Evolutionary conservation across 192 early-diverging fungal genomes (phyloP).

Genomic region (Coemansia sp.): DNA sequence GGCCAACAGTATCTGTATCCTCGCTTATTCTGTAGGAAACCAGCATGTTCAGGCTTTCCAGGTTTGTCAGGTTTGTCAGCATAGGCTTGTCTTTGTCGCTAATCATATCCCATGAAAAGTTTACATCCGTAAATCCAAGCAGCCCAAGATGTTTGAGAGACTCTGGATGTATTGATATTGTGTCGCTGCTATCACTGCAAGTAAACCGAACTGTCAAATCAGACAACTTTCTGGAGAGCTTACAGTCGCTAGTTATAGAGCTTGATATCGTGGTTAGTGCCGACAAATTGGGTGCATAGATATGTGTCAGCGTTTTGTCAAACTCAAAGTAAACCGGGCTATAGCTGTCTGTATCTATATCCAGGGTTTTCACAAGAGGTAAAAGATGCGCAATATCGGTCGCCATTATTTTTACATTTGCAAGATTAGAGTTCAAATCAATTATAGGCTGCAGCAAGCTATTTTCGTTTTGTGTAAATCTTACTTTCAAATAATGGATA

Average conservation of each 20-base stretch:
- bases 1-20: not conserved
- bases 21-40: not conserved
- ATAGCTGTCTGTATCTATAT: not conserved
- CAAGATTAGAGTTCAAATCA: not conserved
- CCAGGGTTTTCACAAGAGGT: not conserved
- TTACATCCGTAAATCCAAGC: not conserved
- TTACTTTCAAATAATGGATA: not conserved
- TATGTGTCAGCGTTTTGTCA: not conserved
- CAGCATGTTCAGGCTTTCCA: not conserved
- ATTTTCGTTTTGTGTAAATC: not conserved
- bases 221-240: not conserved
- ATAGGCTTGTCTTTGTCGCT: not conserved
- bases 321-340: not conserved
- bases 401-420: not conserved
- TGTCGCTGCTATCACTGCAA: not conserved
- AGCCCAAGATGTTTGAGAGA: not conserved
- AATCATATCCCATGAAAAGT: conserved; percentile 1
- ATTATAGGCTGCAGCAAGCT: not conserved
- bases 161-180: not conserved
- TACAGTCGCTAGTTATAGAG: not conserved
- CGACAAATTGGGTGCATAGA: not conserved
- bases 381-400: not conserved
- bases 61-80: not conserved
- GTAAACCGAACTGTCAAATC: not conserved
- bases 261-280: not conserved